These are phyloP conservation scores for Maudiozyma turicensis DNA, from an alignment of 805 yeast species.

Conservation along the genomic window DNA sequence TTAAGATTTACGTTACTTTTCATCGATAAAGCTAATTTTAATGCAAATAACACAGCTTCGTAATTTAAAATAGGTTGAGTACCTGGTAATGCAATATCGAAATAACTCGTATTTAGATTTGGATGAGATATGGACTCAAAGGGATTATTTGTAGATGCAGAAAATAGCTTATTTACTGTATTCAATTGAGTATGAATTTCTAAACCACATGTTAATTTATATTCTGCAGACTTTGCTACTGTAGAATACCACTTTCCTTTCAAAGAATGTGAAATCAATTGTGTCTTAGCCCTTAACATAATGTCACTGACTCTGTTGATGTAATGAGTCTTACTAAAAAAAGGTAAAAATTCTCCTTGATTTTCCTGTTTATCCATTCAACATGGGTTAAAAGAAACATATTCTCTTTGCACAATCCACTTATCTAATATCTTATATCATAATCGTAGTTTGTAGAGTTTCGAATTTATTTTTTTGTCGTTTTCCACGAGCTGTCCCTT, in stretches of 20 bases:
- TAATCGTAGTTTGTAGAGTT: too few species aligned
- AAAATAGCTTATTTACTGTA: slow-evolving; percentile 68
- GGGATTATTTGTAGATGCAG: slow-evolving; percentile 41
- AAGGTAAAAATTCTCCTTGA: too few species aligned
- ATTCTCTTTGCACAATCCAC: too few species aligned
- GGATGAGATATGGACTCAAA: slow-evolving; percentile 42
- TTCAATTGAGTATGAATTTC: slow-evolving; percentile 89
- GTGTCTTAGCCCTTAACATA: too few species aligned
- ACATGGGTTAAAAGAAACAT: too few species aligned
- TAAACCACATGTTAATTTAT: slow-evolving; percentile 66
- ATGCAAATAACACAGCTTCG: slow-evolving; percentile 60
- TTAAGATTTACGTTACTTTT: slow-evolving; percentile 43
- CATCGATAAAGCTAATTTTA: slow-evolving; percentile 64
- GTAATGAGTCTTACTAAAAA: background rate
- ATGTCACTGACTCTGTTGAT: too few species aligned
- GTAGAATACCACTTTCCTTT: slow-evolving; percentile 2
- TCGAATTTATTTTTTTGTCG: too few species aligned
- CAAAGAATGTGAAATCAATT: too few species aligned
- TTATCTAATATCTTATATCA: too few species aligned
- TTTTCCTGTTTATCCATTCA: too few species aligned
- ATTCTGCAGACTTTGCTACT: slow-evolving; percentile 2
- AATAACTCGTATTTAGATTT: slow-evolving; percentile 62
- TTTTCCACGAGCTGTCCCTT: too few species aligned
- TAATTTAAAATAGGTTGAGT: slow-evolving; percentile 77
- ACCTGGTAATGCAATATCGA: slow-evolving; percentile 86